These are phyloP conservation scores for Viola pubescens DNA, from an alignment of 441 rosid species.

Conservation along the genomic window DNA sequence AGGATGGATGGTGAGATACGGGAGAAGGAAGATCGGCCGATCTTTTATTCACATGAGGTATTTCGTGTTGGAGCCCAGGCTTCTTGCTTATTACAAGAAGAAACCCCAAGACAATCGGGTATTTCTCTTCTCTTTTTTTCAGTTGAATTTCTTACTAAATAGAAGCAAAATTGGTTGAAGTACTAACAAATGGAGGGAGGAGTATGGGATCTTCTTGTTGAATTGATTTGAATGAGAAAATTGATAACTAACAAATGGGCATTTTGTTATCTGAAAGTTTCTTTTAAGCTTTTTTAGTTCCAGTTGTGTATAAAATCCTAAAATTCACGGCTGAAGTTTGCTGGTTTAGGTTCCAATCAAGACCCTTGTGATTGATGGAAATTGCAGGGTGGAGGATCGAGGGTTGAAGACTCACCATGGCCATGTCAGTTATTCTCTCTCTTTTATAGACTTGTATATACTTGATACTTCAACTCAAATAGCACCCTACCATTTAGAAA, in stretches of 20 bases:
- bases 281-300: slow-evolving; percentile 4
- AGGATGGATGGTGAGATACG: slow-evolving; percentile 99
- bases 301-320: too few relatives aligned
- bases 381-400: slow-evolving; percentile 98
- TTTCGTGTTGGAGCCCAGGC: slow-evolving; percentile 83
- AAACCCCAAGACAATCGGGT: slow-evolving; percentile 96
- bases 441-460: not conserved
- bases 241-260: not conserved
- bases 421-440: slow-evolving; percentile 49
- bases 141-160: not conserved
- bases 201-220: too few relatives aligned
- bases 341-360: slow-evolving; percentile 79
- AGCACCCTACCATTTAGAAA: too few relatives aligned
- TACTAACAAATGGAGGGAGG: too few relatives aligned
- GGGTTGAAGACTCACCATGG: slow-evolving; percentile 99
- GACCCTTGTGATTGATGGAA: slow-evolving; percentile 90
- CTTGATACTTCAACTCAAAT: too few relatives aligned
- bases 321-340: too few relatives aligned
- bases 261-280: not conserved
- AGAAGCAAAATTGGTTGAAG: too few relatives aligned
- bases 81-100: slow-evolving; percentile 93
- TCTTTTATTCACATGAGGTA: slow-evolving; percentile 95
- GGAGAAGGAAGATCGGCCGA: slow-evolving; percentile 94
- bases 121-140: not conserved
- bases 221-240: too few relatives aligned